Conservation (phyloP, 176 grass and related monocot species). For the Oryza rufipogon region DNA sequence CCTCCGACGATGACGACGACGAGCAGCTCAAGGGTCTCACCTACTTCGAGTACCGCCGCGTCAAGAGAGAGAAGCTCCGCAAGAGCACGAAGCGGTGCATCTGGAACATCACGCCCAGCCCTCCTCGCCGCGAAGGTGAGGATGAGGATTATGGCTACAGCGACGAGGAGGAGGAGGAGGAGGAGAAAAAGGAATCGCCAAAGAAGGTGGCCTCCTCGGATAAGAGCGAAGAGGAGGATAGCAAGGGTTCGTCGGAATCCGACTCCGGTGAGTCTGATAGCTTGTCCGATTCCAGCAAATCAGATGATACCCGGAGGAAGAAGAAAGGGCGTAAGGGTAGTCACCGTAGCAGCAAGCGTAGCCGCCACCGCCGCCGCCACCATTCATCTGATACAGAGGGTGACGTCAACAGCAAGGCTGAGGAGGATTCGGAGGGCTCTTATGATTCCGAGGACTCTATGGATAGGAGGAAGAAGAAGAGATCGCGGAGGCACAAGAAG, state of each 20-base stretch:
- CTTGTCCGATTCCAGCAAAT: slow-evolving; percentile 44
- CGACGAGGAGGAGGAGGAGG: slow-evolving; percentile 47
- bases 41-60: slow-evolving; percentile 84
- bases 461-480: slow-evolving; percentile 61
- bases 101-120: slow-evolving; percentile 72
- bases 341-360: slow-evolving; percentile 52
- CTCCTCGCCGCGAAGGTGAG: slow-evolving; percentile 53
- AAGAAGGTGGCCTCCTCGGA: slow-evolving; percentile 35
- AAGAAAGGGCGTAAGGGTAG: slow-evolving; percentile 53
- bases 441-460: slow-evolving; percentile 54
- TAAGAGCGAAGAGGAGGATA: slow-evolving; percentile 46
- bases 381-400: slow-evolving; percentile 40
- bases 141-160: slow-evolving; percentile 46
- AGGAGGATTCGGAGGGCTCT: slow-evolving; percentile 57
- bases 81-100: slow-evolving; percentile 76
- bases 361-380: background rate
- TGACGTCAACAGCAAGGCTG: slow-evolving; percentile 42
- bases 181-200: slow-evolving; percentile 34
- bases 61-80: slow-evolving; percentile 79
- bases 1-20: slow-evolving; percentile 48
- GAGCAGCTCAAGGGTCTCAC: slow-evolving; percentile 77
- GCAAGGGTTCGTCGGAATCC: slow-evolving; percentile 44
- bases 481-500: slow-evolving; percentile 45
- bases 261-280: slow-evolving; percentile 62
- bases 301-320: slow-evolving; percentile 50